Evolutionary conservation across 371 early-diverging fungal species (phyloP), one percentile per base, ranked within the genome.

Genomic region (Dentiscutata heterogama): DNA sequence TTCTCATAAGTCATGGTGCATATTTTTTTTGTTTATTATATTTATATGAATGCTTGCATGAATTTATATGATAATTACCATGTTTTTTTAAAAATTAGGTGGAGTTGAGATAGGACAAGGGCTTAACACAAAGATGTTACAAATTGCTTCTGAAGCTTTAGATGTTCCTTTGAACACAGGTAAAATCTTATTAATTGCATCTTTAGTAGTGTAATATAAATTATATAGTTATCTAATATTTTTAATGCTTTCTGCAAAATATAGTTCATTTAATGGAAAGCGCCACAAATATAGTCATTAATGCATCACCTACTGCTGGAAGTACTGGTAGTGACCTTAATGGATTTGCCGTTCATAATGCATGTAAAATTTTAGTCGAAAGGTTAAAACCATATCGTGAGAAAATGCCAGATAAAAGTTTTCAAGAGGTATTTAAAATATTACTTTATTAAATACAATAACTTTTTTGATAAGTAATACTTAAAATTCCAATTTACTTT

Each of bases 71-170:
- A 8, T 25, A 46, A 73, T 29, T 13, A 75, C 31, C 20, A 27
- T 25, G 16, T 67, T 67, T 13, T 18, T 18, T 39, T 50, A 80
- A 14, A 56, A 56, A 65, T 76, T 94, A 95, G 42, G 93, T 94
- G 7, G 95, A 95, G 83, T 95, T 95, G 94, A 95, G 95, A 51
- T 94, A 95, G 84, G 95, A 95, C 10, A 83, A 94, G 71, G 93
- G 94, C 83, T 94, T 94, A 87, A 20, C 83, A 94, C n/a, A n/a
- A n/a, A n/a, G n/a, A n/a, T n/a, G n/a, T n/a, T n/a, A n/a, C n/a
- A n/a, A n/a, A n/a, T n/a, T n/a, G n/a, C n/a, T n/a, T n/a, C n/a
- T n/a, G n/a, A n/a, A n/a, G n/a, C n/a, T n/a, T n/a, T n/a, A n/a
- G 70, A 91, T 93, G 16, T 85, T 94, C 46, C 84, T 87, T 5